phyloP scores from a whole-genome alignment of 805 yeast genomes.

The Blastobotrys robertii region DNA sequence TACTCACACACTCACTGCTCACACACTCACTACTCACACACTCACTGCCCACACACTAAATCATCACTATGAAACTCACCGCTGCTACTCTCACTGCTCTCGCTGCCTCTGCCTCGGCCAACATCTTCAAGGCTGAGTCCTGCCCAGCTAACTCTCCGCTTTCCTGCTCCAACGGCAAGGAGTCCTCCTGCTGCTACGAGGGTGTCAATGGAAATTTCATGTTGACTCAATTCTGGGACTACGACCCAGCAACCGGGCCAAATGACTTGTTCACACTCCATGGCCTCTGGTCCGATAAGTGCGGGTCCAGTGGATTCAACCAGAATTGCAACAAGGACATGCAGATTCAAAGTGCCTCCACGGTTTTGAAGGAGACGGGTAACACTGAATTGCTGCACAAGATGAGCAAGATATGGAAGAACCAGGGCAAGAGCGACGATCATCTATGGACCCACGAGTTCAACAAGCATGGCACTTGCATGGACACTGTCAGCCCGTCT shows the following conservation, averaged over 20 bases:
- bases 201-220: conserved; percentile 75
- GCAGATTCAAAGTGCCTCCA: conserved; percentile 42
- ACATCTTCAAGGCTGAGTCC: conserved; percentile 6
- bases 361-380: conserved; percentile 33
- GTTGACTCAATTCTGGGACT: conserved; percentile 92
- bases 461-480: conserved; percentile 91
- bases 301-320: conserved; percentile 43
- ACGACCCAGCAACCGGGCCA: conserved; percentile 64
- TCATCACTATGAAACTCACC: too few species aligned
- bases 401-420: conserved; percentile 64
- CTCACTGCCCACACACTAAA: too few species aligned
- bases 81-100: too few species aligned
- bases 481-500: conserved; percentile 61
- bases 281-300: conserved; percentile 84
- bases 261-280: conserved; percentile 66
- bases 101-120: too few species aligned
- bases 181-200: conserved; percentile 74
- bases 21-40: too few species aligned
- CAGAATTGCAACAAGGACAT: conserved; percentile 65
- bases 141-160: conserved; percentile 28
- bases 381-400: conserved; percentile 42
- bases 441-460: conserved; percentile 82
- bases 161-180: conserved; percentile 20
- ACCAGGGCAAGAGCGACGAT: conserved; percentile 57
- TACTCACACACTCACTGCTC: too few species aligned